Evolutionary conservation across 208 protist species (phyloP).

Genomic region (Wallacemonas sp.): DNA sequence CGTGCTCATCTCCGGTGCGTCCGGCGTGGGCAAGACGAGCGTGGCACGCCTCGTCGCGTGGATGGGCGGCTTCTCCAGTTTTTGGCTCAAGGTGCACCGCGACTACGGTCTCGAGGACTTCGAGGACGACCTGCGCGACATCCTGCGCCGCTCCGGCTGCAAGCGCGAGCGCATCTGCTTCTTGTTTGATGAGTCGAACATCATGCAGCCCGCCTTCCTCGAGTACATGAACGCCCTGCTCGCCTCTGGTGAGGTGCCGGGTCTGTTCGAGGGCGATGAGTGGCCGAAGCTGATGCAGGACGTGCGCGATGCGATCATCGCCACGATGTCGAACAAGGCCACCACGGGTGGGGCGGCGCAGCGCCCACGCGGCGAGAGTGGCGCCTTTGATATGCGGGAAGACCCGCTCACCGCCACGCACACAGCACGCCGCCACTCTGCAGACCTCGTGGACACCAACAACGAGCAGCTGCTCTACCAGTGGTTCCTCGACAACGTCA

Average conservation of each 20-base stretch:
- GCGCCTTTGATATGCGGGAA: neutral
- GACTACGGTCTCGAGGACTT: constrained; percentile 97
- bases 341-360: constrained; percentile 2
- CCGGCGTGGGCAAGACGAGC: constrained; percentile 98
- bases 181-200: constrained; percentile 99
- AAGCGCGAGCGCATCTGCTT: constrained; percentile 98
- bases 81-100: constrained; percentile 97
- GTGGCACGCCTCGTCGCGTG: constrained; percentile 98
- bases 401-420: constrained; percentile 6
- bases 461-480: constrained; percentile 95
- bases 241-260: constrained; percentile 97
- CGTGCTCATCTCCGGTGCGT: constrained; percentile 95
- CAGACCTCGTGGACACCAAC: constrained; percentile 70
- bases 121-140: constrained; percentile 96
- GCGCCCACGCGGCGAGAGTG: neutral
- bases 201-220: constrained; percentile 98
- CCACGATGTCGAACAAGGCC: constrained; percentile 23
- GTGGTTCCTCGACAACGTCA: constrained; percentile 97
- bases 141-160: constrained; percentile 96
- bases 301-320: constrained; percentile 51
- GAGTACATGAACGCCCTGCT: constrained; percentile 99
- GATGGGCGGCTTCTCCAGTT: constrained; percentile 96
- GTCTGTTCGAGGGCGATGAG: constrained; percentile 99
- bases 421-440: constrained; percentile 6
- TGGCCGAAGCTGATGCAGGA: constrained; percentile 95